Base-by-base conservation (phyloP, 2,329 filamentous ascomycete species). In the Fusarium sp. region DNA sequence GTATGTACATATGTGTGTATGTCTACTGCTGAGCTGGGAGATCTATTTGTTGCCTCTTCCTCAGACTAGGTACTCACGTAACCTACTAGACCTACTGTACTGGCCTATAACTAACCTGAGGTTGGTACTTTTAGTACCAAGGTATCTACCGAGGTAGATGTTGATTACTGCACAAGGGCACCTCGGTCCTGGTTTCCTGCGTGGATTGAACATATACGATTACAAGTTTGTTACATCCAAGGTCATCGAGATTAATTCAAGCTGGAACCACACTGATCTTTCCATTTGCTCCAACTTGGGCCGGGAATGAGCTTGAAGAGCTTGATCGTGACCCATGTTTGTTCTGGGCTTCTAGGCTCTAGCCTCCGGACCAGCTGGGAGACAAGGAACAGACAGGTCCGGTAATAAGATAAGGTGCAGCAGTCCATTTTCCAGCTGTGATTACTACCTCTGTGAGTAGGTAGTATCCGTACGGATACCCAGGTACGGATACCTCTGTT, bases 361-460 rank as follows among this genome's bases (percentile, higher is more conserved):
- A 43, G 27, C 44, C 41, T 38, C 34, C 47, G 38, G 16, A 16
- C 30, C 38, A 64, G 44, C 44, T 64, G 44, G 51, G 38, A 24
- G 60, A 47, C 57, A 58, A 29, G 15, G 34, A 53, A 24, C 45
- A 63, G 58, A 24, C 45, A 63, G 58, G 58, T 47, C 43, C 41
- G 62, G 45, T 64, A 64, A 64, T 64, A 64, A 64, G 58, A 63
- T 64, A 62, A 62, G 43, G 27, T 55, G 24, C 16, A n/a, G 9
- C 32, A 62, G 29, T 56, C 27, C 30, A 53, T 61, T 40, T 46
- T 44, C 40, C 40, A 62, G 58, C 43, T 55, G 47, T 51, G 15
- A 38, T 38, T 38, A 38, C 34, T 38, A 48, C 15, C 18, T 30
- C 8, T 15, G 20, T 16, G 27, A 29, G 27, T 24, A 29, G n/a